phyloP scores from a whole-genome alignment of 495 filamentous ascomycete species.

The Penicillium chermesinum region DNA sequence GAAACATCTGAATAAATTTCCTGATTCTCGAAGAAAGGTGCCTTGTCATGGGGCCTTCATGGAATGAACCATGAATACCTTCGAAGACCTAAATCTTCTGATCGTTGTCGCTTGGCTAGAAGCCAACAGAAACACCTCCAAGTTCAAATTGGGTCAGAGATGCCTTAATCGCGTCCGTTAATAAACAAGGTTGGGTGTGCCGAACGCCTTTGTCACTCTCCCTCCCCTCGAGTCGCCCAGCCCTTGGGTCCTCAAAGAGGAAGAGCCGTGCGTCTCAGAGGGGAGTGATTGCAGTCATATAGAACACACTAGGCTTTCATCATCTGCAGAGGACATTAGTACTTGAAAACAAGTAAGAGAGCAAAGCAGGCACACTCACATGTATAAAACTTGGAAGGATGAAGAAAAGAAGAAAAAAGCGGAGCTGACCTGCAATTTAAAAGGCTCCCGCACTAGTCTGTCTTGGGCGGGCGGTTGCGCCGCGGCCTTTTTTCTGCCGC shows the following conservation, averaged over 20 bases:
- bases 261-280: slow-evolving; percentile 71
- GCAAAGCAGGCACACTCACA: slow-evolving; percentile 52
- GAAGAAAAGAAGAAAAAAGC: slow-evolving; percentile 54
- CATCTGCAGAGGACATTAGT: slow-evolving; percentile 65
- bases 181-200: slow-evolving; percentile 97
- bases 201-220: slow-evolving; percentile 97
- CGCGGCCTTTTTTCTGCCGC: slow-evolving; percentile 14
- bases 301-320: slow-evolving; percentile 98
- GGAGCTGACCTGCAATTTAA: slow-evolving; percentile 16
- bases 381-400: slow-evolving; percentile 99
- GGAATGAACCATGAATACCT: not conserved
- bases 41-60: slow-evolving; percentile 8
- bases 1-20: not conserved
- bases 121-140: slow-evolving; percentile 36
- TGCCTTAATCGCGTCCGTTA: slow-evolving; percentile 94
- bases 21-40: slow-evolving; percentile 1
- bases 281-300: slow-evolving; percentile 69
- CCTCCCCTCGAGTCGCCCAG: slow-evolving; percentile 61
- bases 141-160: slow-evolving; percentile 71
- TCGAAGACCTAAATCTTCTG: slow-evolving; percentile 8
- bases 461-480: slow-evolving; percentile 25
- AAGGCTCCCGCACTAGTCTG: slow-evolving; percentile 22
- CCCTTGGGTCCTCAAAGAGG: slow-evolving; percentile 88
- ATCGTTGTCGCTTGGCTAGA: slow-evolving; percentile 3
- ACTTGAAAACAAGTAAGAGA: not conserved